phyloP scores from a whole-genome alignment of 2,329 filamentous ascomycete genomes.

The Colletotrichum orbiculare region DNA sequence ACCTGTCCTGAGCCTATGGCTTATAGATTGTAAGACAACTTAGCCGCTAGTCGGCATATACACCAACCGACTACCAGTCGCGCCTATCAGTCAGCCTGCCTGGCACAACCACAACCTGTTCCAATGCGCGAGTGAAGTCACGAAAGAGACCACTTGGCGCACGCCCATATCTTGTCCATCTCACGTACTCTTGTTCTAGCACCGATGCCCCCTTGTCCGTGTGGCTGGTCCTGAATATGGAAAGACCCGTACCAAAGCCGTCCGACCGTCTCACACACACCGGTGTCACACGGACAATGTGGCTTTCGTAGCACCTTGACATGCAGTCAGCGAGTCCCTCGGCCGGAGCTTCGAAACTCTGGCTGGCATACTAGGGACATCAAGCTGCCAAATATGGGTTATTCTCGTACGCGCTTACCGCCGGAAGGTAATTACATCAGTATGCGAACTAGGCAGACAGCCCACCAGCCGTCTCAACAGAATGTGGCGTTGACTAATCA shows the following conservation, averaged over 20 bases:
- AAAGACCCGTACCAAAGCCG: too few relatives aligned
- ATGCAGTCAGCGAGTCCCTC: conserved; percentile 7
- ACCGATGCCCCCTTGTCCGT: background rate
- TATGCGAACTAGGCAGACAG: background rate
- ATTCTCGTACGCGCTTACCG: background rate
- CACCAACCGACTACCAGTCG: background rate
- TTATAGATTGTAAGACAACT: background rate
- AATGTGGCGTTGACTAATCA: conserved; percentile 15
- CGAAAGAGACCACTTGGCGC: background rate
- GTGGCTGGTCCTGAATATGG: conserved; percentile 1
- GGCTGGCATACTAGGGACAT: too few relatives aligned
- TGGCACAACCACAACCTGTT: background rate
- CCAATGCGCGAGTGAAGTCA: background rate
- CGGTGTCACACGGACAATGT: too few relatives aligned
- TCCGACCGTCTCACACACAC: too few relatives aligned
- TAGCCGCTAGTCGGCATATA: background rate
- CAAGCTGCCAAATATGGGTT: background rate
- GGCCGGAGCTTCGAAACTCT: background rate
- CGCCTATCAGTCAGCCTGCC: background rate
- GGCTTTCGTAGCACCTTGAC: too few relatives aligned
- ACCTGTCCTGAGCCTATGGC: too few relatives aligned
- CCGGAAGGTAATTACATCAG: background rate
- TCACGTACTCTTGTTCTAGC: background rate
- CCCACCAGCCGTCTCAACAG: conserved; percentile 21
- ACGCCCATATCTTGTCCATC: background rate